These are phyloP conservation scores for Stromatinia cepivora DNA, from an alignment of 2,329 filamentous ascomycete species.

Conservation along the genomic window DNA sequence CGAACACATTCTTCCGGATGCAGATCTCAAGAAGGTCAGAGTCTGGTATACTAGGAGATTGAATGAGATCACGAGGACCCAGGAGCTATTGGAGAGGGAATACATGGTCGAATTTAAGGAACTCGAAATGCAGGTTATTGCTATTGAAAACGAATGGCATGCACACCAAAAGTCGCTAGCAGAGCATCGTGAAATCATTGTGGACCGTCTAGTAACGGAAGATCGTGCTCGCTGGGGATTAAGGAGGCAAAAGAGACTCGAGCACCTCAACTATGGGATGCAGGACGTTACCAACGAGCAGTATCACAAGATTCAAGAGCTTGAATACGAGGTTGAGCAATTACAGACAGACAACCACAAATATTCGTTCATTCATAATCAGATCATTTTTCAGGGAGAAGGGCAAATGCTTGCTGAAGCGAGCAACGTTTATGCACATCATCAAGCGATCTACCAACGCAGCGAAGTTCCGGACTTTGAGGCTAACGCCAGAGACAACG, in stretches of 20 bases:
- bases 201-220: background rate
- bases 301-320: background rate
- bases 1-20: too few species aligned
- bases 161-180: background rate
- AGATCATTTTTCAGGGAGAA: background rate
- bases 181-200: too few species aligned
- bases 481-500: background rate
- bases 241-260: background rate
- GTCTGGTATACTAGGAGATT: background rate
- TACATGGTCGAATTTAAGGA: background rate
- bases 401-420: background rate
- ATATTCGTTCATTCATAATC: background rate
- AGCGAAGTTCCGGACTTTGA: fast-evolving
- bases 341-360: fast-evolving
- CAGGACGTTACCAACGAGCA: background rate
- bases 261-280: background rate
- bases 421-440: background rate
- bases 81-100: background rate
- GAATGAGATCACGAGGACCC: background rate
- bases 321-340: background rate
- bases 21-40: background rate
- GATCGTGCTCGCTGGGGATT: background rate
- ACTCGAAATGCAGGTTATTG: background rate
- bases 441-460: too few species aligned
- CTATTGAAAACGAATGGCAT: background rate